A percentile compares a stretch with the other conserved stretches of the same genome.
Conservation (phyloP, 192 early-diverging fungal species). For the Kappamyces sp. region DNA sequence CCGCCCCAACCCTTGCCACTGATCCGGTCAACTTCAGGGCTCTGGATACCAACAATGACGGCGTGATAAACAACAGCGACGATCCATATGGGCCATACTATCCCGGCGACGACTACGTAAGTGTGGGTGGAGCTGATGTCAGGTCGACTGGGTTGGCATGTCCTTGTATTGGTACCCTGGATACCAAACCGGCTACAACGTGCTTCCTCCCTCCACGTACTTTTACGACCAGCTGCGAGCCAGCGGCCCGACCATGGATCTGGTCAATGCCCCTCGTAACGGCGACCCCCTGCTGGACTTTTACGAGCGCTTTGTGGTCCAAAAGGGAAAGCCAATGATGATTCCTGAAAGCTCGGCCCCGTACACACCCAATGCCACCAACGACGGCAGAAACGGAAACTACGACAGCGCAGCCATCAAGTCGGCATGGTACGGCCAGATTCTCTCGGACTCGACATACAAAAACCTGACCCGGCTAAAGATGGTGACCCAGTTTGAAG, state of each 20-base stretch:
- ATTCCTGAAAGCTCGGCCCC: constrained; percentile 36
- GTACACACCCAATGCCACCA: constrained; percentile 12
- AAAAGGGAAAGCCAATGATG: constrained; percentile 33
- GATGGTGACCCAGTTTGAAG: constrained; percentile 1
- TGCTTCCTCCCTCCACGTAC: not conserved
- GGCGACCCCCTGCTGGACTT: constrained; percentile 20
- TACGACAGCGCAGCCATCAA: constrained; percentile 24
- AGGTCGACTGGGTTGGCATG: constrained; percentile 36
- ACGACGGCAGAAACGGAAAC: not conserved
- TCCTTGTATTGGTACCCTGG: constrained; percentile 30
- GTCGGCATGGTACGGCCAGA: constrained; percentile 32
- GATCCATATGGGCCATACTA: constrained; percentile 38
- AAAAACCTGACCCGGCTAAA: not conserved
- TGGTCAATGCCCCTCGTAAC: not conserved
- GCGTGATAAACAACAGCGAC: constrained; percentile 22
- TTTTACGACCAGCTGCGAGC: constrained; percentile 16
- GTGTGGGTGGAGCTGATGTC: constrained; percentile 29
- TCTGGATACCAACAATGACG: constrained; percentile 35
- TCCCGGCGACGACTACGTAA: constrained; percentile 18
- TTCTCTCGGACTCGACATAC: constrained; percentile 3
- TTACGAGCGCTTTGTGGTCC: constrained; percentile 33
- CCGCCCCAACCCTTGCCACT: not conserved
- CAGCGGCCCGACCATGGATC: constrained; percentile 9
- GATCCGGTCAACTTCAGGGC: constrained; percentile 1
- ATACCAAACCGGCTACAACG: constrained; percentile 4